Base-by-base conservation (phyloP, 371 early-diverging fungal species). In the Actinomortierella ambigua region DNA sequence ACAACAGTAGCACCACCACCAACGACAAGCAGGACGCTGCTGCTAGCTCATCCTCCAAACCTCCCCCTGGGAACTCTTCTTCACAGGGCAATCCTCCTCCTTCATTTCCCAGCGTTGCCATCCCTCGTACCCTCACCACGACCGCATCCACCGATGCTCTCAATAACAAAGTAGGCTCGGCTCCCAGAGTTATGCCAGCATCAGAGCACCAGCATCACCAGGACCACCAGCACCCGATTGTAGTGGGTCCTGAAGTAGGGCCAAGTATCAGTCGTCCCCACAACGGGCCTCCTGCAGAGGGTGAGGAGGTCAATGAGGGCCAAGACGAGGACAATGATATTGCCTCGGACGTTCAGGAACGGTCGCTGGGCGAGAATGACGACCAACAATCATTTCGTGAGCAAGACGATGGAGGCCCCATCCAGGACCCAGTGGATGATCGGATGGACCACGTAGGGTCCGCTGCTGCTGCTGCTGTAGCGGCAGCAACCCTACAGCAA, bases 311-410 rank as follows among this genome's bases (percentile, higher is more conserved):
- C n/a, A n/a, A n/a, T n/a, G n/a, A n/a, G n/a, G n/a, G n/a, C n/a
- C n/a, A n/a, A n/a, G n/a, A n/a, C 50, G 50, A 49, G 20, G 50
- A 49, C 11, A 53, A 53, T 27, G 66, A 62, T 14, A 73, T 73
- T 46, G 73, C 66, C 2, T 73, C 73, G n/a, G 62, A 66, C 26
- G 46, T 73, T 18, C 73, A 73, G 55, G 73, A 73, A 48, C 73
- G 60, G 15, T 73, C 73, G 2, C 50, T 48, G 22, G 57, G 24
- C 41, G 63, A 69, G 48, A 56, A 55, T 23, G 59, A 59, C 15
- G 47, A 47, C 55, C 48, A 18, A 8, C 20, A 2, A 2, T 18
- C 8, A 48, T 11, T 8, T 20, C 22, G 22, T 17, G 22, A 48
- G 3, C 48, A 20, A 24, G 48, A 20, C 20, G 20, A 48, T 20